phyloP scores from a whole-genome alignment of 1,284 basidiomycete genomes.

The Melampsora americana region DNA sequence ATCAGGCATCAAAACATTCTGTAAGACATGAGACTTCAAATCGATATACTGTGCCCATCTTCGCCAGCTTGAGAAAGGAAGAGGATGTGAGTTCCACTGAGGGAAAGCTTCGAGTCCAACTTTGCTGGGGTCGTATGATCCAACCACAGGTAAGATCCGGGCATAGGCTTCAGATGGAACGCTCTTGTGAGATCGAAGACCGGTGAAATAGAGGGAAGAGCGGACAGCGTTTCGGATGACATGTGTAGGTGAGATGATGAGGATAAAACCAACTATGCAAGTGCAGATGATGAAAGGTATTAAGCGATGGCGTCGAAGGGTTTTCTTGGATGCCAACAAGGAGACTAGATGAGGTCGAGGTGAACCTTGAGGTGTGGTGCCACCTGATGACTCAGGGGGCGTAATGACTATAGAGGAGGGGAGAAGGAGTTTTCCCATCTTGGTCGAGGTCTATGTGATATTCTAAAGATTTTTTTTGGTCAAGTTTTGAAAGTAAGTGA shows the following conservation, averaged over 20 bases:
- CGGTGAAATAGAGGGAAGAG: background rate
- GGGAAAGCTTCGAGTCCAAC: slow-evolving; percentile 22
- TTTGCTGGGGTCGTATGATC: slow-evolving; percentile 1
- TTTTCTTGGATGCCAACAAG: background rate
- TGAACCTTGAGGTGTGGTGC: background rate
- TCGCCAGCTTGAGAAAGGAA: slow-evolving; percentile 9
- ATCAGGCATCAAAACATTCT: background rate
- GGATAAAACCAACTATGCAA: background rate
- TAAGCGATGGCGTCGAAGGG: background rate
- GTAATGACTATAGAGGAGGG: background rate
- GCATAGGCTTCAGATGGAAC: background rate
- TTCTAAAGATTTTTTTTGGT: no score
- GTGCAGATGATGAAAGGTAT: background rate
- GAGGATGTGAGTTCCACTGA: slow-evolving; percentile 8
- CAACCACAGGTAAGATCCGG: slow-evolving; percentile 11
- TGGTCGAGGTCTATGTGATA: background rate
- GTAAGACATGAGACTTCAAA: background rate
- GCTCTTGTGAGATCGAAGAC: background rate
- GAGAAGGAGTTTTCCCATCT: background rate
- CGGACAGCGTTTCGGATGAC: background rate
- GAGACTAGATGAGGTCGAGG: background rate
- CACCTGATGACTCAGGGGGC: background rate
- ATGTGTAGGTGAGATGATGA: background rate
- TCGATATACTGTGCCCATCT: slow-evolving; percentile 1
- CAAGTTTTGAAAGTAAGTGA: no score